phyloP scores from a whole-genome alignment of 1,284 basidiomycete species.

The Porphyrellus sp. region DNA sequence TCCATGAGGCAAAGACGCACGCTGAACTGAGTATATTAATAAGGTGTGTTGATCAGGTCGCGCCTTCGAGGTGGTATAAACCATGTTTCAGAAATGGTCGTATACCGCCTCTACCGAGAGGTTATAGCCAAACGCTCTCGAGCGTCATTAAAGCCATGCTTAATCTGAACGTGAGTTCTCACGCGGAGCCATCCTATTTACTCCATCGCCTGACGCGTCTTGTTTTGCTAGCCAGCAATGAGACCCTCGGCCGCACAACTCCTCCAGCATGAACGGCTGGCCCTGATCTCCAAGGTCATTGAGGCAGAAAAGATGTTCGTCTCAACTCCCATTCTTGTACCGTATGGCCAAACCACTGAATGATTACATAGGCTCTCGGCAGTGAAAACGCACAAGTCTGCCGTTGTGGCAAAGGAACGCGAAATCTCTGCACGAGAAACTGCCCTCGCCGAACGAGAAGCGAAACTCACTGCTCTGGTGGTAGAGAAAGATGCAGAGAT shows the following conservation, averaged over 20 bases:
- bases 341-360: not conserved
- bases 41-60: slow-evolving; percentile 43
- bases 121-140: slow-evolving; percentile 71
- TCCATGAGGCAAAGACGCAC: slow-evolving; percentile 88
- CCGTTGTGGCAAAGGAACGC: slow-evolving; percentile 53
- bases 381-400: slow-evolving; percentile 60
- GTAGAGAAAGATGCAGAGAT: slow-evolving; percentile 61
- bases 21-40: slow-evolving; percentile 80
- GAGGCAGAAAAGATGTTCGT: slow-evolving; percentile 77
- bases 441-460: slow-evolving; percentile 53
- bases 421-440: slow-evolving; percentile 63
- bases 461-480: slow-evolving; percentile 44
- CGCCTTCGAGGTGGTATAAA: not conserved
- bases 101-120: slow-evolving; percentile 80
- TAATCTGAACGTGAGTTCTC: slow-evolving; percentile 67
- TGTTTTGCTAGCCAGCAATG: slow-evolving; percentile 67
- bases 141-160: slow-evolving; percentile 85
- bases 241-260: slow-evolving; percentile 78
- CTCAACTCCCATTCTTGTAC: not conserved
- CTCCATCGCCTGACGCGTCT: not conserved
- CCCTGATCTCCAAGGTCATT: slow-evolving; percentile 68
- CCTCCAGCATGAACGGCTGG: slow-evolving; percentile 72
- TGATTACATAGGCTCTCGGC: slow-evolving; percentile 49
- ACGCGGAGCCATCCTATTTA: not conserved
- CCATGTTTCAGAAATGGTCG: slow-evolving; percentile 61